Conservation (phyloP, 495 filamentous ascomycete species). For the Lineolata rhizophorae region DNA sequence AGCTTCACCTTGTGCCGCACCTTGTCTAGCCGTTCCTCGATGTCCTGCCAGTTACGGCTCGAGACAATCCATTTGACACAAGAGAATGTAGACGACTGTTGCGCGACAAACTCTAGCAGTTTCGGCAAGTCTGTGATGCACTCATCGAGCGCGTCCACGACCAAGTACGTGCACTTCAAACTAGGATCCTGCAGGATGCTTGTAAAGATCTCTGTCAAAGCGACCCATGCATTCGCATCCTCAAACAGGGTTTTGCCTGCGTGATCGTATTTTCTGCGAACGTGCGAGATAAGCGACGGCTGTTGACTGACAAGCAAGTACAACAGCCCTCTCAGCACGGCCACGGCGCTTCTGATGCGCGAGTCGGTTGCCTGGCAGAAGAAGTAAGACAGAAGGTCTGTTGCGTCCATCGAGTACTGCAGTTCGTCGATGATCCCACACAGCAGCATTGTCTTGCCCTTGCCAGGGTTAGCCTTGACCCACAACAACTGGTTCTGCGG, state of each 20-base stretch:
- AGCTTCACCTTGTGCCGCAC: slow-evolving; percentile 7
- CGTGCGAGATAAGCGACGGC: slow-evolving; percentile 14
- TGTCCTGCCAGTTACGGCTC: slow-evolving; percentile 16
- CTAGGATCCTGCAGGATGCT: slow-evolving; percentile 15
- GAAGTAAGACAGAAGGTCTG: slow-evolving; percentile 2
- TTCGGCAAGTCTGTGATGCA: neutral
- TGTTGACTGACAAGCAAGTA: slow-evolving; percentile 17
- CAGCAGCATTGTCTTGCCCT: slow-evolving; percentile 17
- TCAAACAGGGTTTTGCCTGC: slow-evolving; percentile 14
- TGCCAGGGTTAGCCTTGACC: slow-evolving; percentile 20
- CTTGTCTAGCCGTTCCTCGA: slow-evolving; percentile 12
- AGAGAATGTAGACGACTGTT: slow-evolving; percentile 4
- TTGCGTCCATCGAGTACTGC: neutral
- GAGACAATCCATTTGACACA: slow-evolving; percentile 19
- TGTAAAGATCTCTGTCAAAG: slow-evolving; percentile 12
- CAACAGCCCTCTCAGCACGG: slow-evolving; percentile 20
- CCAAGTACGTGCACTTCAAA: slow-evolving; percentile 13
- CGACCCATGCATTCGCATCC: slow-evolving; percentile 16
- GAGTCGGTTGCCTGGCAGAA: slow-evolving; percentile 6
- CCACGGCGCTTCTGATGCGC: slow-evolving; percentile 17
- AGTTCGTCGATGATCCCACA: slow-evolving; percentile 2
- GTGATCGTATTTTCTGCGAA: slow-evolving; percentile 10
- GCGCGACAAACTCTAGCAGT: slow-evolving; percentile 8
- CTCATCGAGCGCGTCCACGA: slow-evolving; percentile 2
- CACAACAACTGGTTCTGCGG: slow-evolving; percentile 17